Percentiles rank a stretch among this genome's conserved stretches.
phyloP scores from a whole-genome alignment of 441 rosid genomes.

The Bocquillonia castaneifolia region DNA sequence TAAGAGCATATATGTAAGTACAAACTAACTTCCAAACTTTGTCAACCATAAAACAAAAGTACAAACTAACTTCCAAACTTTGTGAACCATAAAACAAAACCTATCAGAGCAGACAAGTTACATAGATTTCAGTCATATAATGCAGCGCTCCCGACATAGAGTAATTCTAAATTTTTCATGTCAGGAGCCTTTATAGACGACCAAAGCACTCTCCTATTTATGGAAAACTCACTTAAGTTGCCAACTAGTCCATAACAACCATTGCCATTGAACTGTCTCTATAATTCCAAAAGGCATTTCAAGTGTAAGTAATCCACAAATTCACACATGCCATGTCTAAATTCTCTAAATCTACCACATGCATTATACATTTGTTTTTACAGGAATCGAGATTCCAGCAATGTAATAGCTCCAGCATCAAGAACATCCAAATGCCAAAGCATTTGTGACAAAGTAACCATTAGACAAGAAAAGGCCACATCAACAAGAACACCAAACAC shows the following conservation, averaged over 20 bases:
- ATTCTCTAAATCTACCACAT: background rate
- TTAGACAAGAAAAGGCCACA: background rate
- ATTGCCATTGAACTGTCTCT: background rate
- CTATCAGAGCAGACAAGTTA: background rate
- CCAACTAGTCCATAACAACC: background rate
- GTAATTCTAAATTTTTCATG: background rate
- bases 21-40: constrained; percentile 6
- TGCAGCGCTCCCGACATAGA: background rate
- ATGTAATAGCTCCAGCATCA: background rate
- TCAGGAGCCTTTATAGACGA: background rate
- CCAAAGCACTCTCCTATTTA: background rate
- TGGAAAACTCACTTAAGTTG: background rate
- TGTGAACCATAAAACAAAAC: background rate
- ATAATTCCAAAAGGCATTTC: constrained; percentile 3
- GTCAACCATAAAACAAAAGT: background rate
- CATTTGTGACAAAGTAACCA: background rate
- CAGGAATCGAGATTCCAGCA: background rate
- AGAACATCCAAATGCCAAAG: background rate
- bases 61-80: constrained; percentile 6
- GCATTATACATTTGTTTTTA: background rate
- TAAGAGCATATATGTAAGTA: constrained; percentile 1
- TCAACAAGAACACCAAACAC: background rate
- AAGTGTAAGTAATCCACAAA: constrained; percentile 1
- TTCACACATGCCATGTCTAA: background rate
- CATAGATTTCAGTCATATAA: background rate